phyloP scores from a whole-genome alignment of 1,284 basidiomycete genomes.

The Leccinum ponderosum region DNA sequence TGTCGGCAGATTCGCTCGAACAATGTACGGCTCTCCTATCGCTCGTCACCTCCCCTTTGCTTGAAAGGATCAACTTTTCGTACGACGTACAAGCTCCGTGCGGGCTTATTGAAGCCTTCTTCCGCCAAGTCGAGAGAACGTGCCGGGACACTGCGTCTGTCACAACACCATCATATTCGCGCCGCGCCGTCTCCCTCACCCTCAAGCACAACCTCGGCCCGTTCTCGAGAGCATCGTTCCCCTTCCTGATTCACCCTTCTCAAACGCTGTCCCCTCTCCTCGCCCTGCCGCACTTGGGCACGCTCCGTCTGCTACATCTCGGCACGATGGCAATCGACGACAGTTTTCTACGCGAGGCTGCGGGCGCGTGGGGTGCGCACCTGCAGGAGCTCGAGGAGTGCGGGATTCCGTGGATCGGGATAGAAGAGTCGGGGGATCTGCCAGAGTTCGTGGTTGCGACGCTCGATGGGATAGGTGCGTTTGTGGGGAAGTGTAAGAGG shows the following conservation, averaged over 20 bases:
- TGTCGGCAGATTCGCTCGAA: constrained; percentile 24
- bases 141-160: constrained; percentile 4
- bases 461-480: constrained; percentile 23
- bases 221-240: constrained; percentile 15
- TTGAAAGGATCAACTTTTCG: constrained; percentile 24
- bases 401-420: constrained; percentile 28
- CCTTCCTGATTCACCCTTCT: constrained; percentile 27
- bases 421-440: constrained; percentile 18
- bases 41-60: constrained; percentile 22
- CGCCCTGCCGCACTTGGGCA: constrained; percentile 18
- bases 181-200: constrained; percentile 19
- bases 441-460: constrained; percentile 19
- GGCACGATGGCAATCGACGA: constrained; percentile 31
- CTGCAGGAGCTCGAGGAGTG: constrained; percentile 29
- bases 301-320: constrained; percentile 27
- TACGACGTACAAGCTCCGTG: constrained; percentile 32
- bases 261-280: constrained; percentile 25
- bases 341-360: constrained; percentile 26
- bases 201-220: constrained; percentile 29
- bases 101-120: constrained; percentile 25
- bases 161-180: background rate
- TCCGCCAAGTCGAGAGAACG: constrained; percentile 20
- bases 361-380: constrained; percentile 26
- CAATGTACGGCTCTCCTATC: constrained; percentile 30
- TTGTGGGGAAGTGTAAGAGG: constrained; percentile 19